A percentile compares a stretch with the other conserved stretches of the same genome.
These are phyloP conservation scores for Exophiala bonariae DNA, from an alignment of 2,329 filamentous ascomycete genomes.

Conservation along the genomic window DNA sequence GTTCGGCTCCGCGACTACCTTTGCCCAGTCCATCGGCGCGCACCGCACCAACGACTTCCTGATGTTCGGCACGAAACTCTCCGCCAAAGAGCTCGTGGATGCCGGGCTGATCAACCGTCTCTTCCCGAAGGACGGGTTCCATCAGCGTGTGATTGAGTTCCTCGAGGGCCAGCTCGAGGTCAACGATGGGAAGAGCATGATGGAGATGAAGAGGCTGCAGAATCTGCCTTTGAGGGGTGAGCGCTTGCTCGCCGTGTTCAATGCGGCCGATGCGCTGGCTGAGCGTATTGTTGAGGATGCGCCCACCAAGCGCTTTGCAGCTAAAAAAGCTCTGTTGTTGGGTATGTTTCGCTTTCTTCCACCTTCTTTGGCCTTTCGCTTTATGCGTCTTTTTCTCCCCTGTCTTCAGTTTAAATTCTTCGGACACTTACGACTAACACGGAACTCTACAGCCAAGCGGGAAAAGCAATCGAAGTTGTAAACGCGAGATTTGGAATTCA, in stretches of 20 bases:
- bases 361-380: neutral
- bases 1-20: constrained; percentile 47
- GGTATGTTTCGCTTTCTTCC: constrained; percentile 8
- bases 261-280: constrained; percentile 48
- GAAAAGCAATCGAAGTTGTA: no score
- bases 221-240: constrained; percentile 46
- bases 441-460: no score
- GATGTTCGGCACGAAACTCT: constrained; percentile 51
- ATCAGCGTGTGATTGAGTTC: constrained; percentile 41
- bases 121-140: constrained; percentile 44
- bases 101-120: constrained; percentile 50
- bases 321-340: constrained; percentile 33
- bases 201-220: constrained; percentile 52
- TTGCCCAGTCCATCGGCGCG: constrained; percentile 50
- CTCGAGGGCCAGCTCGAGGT: constrained; percentile 50
- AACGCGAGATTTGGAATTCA: no score
- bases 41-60: constrained; percentile 54
- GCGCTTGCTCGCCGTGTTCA: constrained; percentile 48
- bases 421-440: no score
- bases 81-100: constrained; percentile 43
- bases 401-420: neutral
- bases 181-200: constrained; percentile 55
- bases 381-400: neutral
- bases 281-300: constrained; percentile 52
- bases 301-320: constrained; percentile 45